phyloP scores from a whole-genome alignment of 2,329 filamentous ascomycete species.

The Calonectria hawksworthii region DNA sequence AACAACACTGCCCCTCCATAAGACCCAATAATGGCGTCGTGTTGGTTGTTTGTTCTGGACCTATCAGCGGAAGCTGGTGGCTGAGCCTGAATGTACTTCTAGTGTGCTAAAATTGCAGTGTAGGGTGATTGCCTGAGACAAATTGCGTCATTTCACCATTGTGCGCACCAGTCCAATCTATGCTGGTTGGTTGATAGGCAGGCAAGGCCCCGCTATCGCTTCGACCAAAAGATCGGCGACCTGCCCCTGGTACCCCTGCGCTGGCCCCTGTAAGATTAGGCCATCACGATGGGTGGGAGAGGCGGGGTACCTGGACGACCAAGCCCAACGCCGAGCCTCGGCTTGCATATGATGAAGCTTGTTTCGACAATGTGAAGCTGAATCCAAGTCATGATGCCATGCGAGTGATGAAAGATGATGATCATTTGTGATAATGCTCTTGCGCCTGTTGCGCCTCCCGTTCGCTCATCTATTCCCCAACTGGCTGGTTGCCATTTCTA shows the following conservation, averaged over 20 bases:
- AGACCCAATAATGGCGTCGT: too few species aligned
- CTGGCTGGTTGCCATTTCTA: background rate
- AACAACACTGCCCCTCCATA: background rate
- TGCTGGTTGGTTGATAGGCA: too few species aligned
- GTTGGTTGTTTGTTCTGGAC: too few species aligned
- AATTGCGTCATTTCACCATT: too few species aligned
- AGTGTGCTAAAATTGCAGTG: background rate
- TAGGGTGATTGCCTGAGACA: too few species aligned
- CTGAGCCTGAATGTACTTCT: background rate
- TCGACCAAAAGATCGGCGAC: background rate
- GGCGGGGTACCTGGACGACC: constrained; percentile 24
- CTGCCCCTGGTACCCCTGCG: background rate
- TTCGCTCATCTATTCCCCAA: background rate
- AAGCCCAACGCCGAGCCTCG: constrained; percentile 34
- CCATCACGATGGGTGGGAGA: background rate
- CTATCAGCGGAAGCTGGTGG: background rate
- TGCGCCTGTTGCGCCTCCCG: background rate
- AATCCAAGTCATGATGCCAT: background rate
- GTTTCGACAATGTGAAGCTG: constrained; percentile 22
- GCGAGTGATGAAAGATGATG: background rate
- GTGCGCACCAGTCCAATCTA: too few species aligned
- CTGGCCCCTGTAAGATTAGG: background rate
- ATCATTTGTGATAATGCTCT: background rate
- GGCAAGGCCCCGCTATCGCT: too few species aligned
- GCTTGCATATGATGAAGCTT: constrained; percentile 45